Evolutionary conservation across 805 yeast species (phyloP), one percentile per base, ranked within the genome.

Genomic region (Starmerella apicola): DNA sequence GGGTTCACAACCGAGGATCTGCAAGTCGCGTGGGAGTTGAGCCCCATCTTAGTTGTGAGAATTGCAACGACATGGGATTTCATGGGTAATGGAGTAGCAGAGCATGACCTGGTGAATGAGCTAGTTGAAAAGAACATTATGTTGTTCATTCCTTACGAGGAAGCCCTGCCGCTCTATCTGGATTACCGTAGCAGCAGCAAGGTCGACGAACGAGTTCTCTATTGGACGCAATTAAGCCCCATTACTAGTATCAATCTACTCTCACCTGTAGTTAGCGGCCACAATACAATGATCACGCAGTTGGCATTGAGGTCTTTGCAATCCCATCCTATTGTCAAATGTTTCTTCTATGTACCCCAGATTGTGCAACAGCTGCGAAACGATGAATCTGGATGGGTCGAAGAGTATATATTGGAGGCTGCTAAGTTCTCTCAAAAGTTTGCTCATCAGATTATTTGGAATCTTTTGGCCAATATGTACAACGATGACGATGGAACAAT

Each of bases 401-500:
- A 82, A 51, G 71, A 84, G 51, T 83, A 81, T 56, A 85, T 91
- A 47, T 63, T 88, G 41, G 97, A 91, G 57, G 83, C 96, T 1
- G 96, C 94, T 1, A 77, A 80, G 55, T 82, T 85, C 12, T 78
- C 91, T 21, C 93, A 82, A 50, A 65, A 88, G 46, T 91, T 91
- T 67, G 86, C 97, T 0, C 99, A 91, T 60, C 99, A 91, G 61
- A 86, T 91, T 49, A 84, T 91, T 40, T 91, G 99, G 99, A 91
- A 91, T 55, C 84, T 91, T 81, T 62, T 80, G 53, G 97, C 99
- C 1, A 91, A 93, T 56, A 74, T 85, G 46, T 91, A 72, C 60
- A 80, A 78, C 51, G 96, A 82, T 56, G 97, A 88, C 51, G 95
- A 88, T 8, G 78, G 84, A 0, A 66, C 74, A 0, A 68, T 72